A percentile compares a stretch with the other conserved stretches of the same genome.
Evolutionary conservation across 495 filamentous ascomycete genomes (phyloP).

Genomic region (Hyaloscypha variabilis): DNA sequence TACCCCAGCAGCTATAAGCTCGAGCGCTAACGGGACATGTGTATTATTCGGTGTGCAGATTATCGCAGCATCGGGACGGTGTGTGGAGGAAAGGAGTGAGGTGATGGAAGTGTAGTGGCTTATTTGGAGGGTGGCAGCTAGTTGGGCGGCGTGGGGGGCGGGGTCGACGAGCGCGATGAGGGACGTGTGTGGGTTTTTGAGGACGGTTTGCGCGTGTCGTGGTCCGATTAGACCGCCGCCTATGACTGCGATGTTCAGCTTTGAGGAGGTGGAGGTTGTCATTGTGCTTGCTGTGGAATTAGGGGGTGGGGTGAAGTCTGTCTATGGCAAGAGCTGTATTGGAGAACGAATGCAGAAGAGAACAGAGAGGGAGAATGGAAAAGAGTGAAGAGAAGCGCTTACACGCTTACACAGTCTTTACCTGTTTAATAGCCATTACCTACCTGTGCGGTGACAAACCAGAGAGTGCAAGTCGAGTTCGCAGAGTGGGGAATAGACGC

Average conservation of each 20-base stretch:
- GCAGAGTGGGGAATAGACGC: background rate
- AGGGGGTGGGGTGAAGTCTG: background rate
- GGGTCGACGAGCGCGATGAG: constrained; percentile 55
- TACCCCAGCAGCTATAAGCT: constrained; percentile 50
- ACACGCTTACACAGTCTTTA: too few relatives aligned
- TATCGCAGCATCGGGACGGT: constrained; percentile 55
- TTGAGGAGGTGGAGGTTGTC: background rate
- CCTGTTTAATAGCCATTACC: too few relatives aligned
- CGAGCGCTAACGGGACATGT: constrained; percentile 52
- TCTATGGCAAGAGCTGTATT: background rate
- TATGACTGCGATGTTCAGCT: constrained; percentile 50
- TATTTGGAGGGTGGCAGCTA: constrained; percentile 36
- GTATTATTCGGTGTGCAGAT: constrained; percentile 63
- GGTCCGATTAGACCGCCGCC: constrained; percentile 60
- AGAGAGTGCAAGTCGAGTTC: background rate
- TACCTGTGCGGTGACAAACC: too few relatives aligned
- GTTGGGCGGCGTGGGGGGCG: constrained; percentile 22
- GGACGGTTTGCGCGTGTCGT: constrained; percentile 55
- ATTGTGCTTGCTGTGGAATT: background rate
- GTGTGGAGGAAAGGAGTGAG: constrained; percentile 42
- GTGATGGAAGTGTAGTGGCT: constrained; percentile 41
- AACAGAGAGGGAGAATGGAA: too few relatives aligned
- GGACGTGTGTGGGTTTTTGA: constrained; percentile 45
- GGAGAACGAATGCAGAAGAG: too few relatives aligned
- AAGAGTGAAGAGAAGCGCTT: too few relatives aligned